Conservation (phyloP, 306 rosid species). For the Lathyrus oleraceus region DNA sequence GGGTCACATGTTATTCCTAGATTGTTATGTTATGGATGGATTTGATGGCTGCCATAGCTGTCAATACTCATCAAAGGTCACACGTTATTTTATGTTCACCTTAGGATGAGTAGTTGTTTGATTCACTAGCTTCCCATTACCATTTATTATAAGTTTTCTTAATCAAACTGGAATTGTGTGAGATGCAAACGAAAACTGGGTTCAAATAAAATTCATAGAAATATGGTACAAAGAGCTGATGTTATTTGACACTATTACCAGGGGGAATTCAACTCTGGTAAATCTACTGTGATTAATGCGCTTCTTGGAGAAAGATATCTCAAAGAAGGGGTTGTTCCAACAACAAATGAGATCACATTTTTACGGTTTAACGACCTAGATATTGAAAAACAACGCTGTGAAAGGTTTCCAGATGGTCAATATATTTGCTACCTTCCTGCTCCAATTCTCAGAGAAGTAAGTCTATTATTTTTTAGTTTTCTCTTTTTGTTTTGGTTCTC, state of each 20-base stretch:
- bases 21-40: slow-evolving; percentile 5
- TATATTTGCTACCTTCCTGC: slow-evolving; percentile 88
- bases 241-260: slow-evolving; percentile 40
- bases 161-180: background rate
- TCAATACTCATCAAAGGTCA: background rate
- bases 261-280: slow-evolving; percentile 99
- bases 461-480: slow-evolving; percentile 21
- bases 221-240: slow-evolving; percentile 33
- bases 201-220: slow-evolving; percentile 14
- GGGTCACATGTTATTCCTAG: background rate
- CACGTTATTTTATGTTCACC: background rate
- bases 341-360: slow-evolving; percentile 95
- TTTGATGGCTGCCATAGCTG: slow-evolving; percentile 13
- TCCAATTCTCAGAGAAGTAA: slow-evolving; percentile 86
- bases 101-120: slow-evolving; percentile 20
- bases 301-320: slow-evolving; percentile 94
- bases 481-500: slow-evolving; percentile 23
- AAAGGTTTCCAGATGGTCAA: slow-evolving; percentile 95
- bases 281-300: slow-evolving; percentile 94
- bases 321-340: slow-evolving; percentile 96
- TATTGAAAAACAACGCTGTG: slow-evolving; percentile 65
- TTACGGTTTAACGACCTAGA: slow-evolving; percentile 59
- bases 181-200: slow-evolving; percentile 15
- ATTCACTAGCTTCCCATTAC: slow-evolving; percentile 6
- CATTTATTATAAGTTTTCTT: slow-evolving; percentile 1